Conservation (phyloP, 2,329 filamentous ascomycete genomes). For the Plenodomus tracheiphilus region DNA sequence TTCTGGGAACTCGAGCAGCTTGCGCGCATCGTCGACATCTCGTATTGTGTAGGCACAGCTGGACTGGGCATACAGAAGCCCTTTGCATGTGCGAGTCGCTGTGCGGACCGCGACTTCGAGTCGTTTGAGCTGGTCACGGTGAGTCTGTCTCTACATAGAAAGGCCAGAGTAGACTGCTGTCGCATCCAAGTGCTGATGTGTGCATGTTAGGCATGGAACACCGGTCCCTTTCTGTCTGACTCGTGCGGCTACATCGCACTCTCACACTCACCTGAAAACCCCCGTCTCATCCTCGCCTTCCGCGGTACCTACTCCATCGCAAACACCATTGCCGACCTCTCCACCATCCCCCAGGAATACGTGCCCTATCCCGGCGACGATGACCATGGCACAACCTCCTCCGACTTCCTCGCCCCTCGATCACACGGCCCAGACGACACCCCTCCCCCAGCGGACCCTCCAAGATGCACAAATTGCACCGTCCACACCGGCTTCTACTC, state of each 20-base stretch:
- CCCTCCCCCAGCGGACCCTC: slow-evolving; percentile 40
- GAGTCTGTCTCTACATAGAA: slow-evolving; percentile 7
- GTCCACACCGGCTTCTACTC: slow-evolving; percentile 89
- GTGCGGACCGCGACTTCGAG: slow-evolving; percentile 79
- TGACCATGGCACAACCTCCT: slow-evolving; percentile 43
- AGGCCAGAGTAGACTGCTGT: background rate
- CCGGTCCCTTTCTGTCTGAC: slow-evolving; percentile 81
- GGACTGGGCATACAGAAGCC: slow-evolving; percentile 82
- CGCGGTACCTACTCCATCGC: slow-evolving; percentile 92
- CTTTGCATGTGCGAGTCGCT: slow-evolving; percentile 83
- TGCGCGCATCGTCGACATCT: slow-evolving; percentile 88
- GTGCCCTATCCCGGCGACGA: slow-evolving; percentile 75
- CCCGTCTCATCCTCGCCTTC: slow-evolving; percentile 82
- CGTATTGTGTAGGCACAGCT: slow-evolving; percentile 87
- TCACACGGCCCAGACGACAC: slow-evolving; percentile 13
- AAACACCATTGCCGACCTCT: slow-evolving; percentile 88
- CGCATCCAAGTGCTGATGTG: slow-evolving; percentile 7
- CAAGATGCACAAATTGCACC: slow-evolving; percentile 80
- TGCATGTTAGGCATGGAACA: slow-evolving; percentile 76
- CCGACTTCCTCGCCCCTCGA: slow-evolving; percentile 27
- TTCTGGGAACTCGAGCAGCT: slow-evolving; percentile 85
- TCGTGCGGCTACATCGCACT: slow-evolving; percentile 92
- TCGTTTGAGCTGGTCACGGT: slow-evolving; percentile 73
- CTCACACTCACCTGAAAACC: slow-evolving; percentile 66
- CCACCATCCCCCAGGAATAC: slow-evolving; percentile 87